These are phyloP conservation scores for Russula compacta DNA, from an alignment of 768 basidiomycete species.

Conservation along the genomic window DNA sequence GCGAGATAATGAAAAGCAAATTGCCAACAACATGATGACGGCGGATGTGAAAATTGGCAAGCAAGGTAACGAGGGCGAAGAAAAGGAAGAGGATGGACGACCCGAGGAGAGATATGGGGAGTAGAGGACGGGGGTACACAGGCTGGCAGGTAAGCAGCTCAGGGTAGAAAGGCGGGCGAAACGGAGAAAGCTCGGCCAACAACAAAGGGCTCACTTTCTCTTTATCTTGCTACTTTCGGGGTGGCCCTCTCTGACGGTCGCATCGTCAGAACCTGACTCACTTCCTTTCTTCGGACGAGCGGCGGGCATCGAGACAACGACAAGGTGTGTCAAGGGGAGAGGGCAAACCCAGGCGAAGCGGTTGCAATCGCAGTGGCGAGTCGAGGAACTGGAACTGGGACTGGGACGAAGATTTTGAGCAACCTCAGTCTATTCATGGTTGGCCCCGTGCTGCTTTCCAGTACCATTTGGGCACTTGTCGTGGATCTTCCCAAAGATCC, in stretches of 20 bases:
- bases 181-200: conserved; percentile 53
- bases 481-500: conserved; percentile 18
- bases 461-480: conserved; percentile 10
- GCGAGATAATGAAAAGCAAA: conserved; percentile 22
- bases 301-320: conserved; percentile 45
- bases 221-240: conserved; percentile 68
- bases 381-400: background rate
- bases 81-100: background rate
- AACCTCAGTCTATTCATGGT: conserved; percentile 21
- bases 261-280: conserved; percentile 54
- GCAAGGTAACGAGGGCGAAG: conserved; percentile 13
- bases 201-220: conserved; percentile 55
- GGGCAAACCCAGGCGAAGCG: conserved; percentile 23
- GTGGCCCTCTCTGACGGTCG: conserved; percentile 38
- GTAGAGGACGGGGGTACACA: conserved; percentile 14
- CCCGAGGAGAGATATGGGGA: background rate
- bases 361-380: conserved; percentile 19
- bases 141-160: conserved; percentile 18
- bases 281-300: conserved; percentile 59
- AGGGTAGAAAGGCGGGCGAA: conserved; percentile 34
- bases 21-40: conserved; percentile 31
- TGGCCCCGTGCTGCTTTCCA: conserved; percentile 20
- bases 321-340: conserved; percentile 22
- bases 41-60: background rate
- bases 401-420: conserved; percentile 16